Percentiles rank a stretch among this genome's conserved stretches.
Conservation (phyloP, 108 stramenopile species). For the Nannochloropsis gaditana region DNA sequence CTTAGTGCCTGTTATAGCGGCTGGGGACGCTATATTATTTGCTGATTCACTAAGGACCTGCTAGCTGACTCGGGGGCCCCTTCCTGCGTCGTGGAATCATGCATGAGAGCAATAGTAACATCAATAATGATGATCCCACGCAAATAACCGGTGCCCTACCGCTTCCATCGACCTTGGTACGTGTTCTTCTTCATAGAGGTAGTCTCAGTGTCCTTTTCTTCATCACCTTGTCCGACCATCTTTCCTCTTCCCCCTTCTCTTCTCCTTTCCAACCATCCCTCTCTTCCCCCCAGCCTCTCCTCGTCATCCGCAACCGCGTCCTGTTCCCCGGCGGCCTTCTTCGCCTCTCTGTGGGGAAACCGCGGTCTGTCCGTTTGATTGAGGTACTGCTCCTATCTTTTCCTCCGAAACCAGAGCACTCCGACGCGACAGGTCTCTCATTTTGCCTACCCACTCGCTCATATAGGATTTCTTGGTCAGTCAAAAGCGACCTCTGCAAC, state of each 20-base stretch:
- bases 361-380: constrained; percentile 29
- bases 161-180: not conserved
- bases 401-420: too few species aligned
- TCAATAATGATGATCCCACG: not conserved
- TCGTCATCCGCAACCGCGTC: constrained; percentile 37
- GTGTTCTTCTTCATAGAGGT: not conserved
- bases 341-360: constrained; percentile 33
- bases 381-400: not conserved
- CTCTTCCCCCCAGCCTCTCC: constrained; percentile 22
- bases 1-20: too few species aligned
- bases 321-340: constrained; percentile 42
- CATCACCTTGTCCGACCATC: not conserved
- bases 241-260: not conserved
- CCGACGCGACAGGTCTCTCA: too few species aligned
- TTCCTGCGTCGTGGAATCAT: too few species aligned
- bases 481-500: constrained; percentile 1
- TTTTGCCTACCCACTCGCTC: too few species aligned
- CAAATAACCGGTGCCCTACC: not conserved
- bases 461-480: not conserved
- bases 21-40: too few species aligned
- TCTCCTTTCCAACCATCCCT: not conserved
- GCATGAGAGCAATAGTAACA: not conserved
- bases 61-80: too few species aligned
- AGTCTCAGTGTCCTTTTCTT: not conserved
- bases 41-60: too few species aligned